These are phyloP conservation scores for Garcia nutans DNA, from an alignment of 345 rosid species.

Conservation along the genomic window DNA sequence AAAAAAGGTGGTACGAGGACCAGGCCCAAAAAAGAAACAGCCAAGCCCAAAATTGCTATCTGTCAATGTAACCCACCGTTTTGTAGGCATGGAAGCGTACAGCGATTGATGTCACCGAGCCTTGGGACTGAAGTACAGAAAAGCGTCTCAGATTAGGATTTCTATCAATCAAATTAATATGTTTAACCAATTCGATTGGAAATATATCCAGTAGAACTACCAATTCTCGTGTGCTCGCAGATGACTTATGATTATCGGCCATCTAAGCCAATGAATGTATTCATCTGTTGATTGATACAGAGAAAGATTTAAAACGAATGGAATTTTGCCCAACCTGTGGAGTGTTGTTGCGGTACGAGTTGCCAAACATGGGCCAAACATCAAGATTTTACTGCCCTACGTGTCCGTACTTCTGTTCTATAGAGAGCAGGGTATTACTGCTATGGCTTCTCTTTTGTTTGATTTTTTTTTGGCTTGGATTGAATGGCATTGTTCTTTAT, in stretches of 20 bases:
- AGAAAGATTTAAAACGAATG: slow-evolving; percentile 29
- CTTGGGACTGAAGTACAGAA: background rate
- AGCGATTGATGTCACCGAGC: too few species aligned
- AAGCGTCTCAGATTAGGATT: background rate
- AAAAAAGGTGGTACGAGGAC: too few species aligned
- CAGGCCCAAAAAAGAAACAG: too few species aligned
- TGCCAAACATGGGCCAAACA: slow-evolving; percentile 35
- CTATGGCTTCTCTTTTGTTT: background rate
- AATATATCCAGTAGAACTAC: background rate
- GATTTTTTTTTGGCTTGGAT: background rate
- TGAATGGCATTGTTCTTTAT: background rate
- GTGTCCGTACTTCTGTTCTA: slow-evolving; percentile 50
- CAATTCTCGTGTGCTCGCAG: background rate
- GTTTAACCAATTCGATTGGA: too few species aligned
- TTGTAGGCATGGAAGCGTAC: too few species aligned
- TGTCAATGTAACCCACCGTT: too few species aligned
- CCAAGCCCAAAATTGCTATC: too few species aligned
- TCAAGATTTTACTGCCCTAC: slow-evolving; percentile 55
- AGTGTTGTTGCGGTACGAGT: slow-evolving; percentile 48
- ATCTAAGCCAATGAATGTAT: background rate
- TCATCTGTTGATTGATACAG: background rate
- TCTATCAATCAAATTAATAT: background rate
- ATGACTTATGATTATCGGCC: background rate
- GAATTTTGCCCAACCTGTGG: slow-evolving; percentile 67
- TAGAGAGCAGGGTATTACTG: slow-evolving; percentile 38